Conservation (phyloP, 2,329 filamentous ascomycete species). For the Malbranchea zuffiana region DNA sequence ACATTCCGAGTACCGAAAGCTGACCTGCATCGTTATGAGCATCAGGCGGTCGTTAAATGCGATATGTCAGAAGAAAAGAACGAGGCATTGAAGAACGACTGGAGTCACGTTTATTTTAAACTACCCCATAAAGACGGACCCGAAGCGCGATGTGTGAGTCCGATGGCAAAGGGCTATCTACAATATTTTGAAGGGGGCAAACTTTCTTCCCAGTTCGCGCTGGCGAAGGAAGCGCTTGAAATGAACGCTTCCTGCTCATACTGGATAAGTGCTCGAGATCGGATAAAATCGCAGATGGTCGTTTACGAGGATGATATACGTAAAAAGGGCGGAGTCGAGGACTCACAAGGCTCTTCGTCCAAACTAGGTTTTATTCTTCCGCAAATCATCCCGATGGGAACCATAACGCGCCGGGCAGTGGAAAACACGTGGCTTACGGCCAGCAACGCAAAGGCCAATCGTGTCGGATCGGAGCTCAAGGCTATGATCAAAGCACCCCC, state of each 20-base stretch:
- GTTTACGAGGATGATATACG: constrained; percentile 62
- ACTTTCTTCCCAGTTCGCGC: constrained; percentile 73
- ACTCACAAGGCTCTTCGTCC: constrained; percentile 16
- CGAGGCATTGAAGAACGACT: constrained; percentile 54
- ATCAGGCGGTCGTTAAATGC: constrained; percentile 62
- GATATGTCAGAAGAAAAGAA: constrained; percentile 66
- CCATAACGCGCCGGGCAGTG: constrained; percentile 83
- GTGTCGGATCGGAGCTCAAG: constrained; percentile 92
- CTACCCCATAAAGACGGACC: constrained; percentile 94
- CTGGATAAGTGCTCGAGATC: constrained; percentile 91
- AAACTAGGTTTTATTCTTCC: constrained; percentile 77
- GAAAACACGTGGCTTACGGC: constrained; percentile 98
- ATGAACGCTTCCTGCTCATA: constrained; percentile 99
- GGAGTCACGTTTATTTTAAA: constrained; percentile 66
- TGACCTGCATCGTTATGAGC: constrained; percentile 54
- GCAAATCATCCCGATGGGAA: constrained; percentile 96
- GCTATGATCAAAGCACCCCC: constrained; percentile 88
- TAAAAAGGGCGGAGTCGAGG: constrained; percentile 17
- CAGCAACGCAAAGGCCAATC: constrained; percentile 90
- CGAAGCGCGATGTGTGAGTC: constrained; percentile 68
- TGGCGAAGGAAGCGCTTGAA: constrained; percentile 88
- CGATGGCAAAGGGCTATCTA: constrained; percentile 83
- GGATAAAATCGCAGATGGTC: constrained; percentile 91
- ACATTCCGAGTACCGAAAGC: constrained; percentile 64
- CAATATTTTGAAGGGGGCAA: constrained; percentile 83